Evolutionary conservation across 306 rosid species (phyloP), one percentile per base, ranked within the genome.

Genomic region (Cyamopsis tetragonoloba): DNA sequence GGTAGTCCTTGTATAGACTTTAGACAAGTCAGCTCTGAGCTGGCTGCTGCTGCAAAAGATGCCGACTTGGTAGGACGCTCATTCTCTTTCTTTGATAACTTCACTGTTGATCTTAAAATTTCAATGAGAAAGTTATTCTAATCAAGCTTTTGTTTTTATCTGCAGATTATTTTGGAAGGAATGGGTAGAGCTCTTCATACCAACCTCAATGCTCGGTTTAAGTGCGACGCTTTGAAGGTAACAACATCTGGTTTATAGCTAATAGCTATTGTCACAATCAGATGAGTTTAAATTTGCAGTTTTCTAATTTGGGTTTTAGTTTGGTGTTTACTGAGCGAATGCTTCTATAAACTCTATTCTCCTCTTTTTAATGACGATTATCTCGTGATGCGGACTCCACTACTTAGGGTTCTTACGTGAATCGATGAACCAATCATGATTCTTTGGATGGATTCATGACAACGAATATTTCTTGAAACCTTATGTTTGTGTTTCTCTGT

Each of bases 1-100:
- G 99, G 99, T 32, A 87, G 99, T 72, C 99, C 99, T 13, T 90
- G 97, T 80, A 88, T 91, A 51, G 99, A 95, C 85, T 75, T 95
- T 5, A 80, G 99, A 80, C 99, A 95, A 77, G 99, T 95, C 89
- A 91, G 99, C 92, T 95, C 96, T 24, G 97, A 91, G 76, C 81
- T 95, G 60, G 95, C 99, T 53, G 97, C 90, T 30, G 96, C 95
- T 6, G 95, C 97, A 31, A 90, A 91, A 83, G 97, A 86, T 30
- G 97, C 97, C 0, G 97, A 95, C 66, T 75, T 95, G 96, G 99
- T 95, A 79, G 39, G 88, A 51, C 22, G 2, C 70, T 80, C 47
- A 2, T 75, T 70, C 71, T 41, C 2, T 30, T 66, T 67, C 23
- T 30, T 30, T 70, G 35, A 39, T 34, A 53, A 35, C 3, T 23